Evolutionary conservation across 768 basidiomycete species (phyloP).

Genomic region (Baorangia bicolor): DNA sequence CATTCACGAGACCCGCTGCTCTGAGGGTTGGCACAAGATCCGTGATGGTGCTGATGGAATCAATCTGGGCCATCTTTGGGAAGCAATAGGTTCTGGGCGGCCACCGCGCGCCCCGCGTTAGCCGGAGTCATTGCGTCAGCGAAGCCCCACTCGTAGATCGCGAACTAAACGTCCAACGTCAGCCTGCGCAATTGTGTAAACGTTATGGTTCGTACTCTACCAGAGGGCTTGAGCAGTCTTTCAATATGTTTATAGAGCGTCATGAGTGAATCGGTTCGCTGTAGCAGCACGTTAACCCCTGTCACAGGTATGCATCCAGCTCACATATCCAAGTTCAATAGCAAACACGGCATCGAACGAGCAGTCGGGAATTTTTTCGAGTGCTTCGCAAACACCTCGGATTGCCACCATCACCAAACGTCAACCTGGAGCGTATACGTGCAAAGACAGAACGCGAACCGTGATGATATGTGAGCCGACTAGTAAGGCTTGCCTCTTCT

Average conservation of each 20-base stretch:
- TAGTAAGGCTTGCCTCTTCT: not conserved
- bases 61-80: not conserved
- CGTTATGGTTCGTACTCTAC: not conserved
- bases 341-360: conserved; percentile 10
- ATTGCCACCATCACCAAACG: not conserved
- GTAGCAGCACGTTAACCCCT: not conserved
- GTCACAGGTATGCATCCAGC: not conserved
- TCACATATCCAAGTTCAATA: conserved; percentile 9
- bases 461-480: not conserved
- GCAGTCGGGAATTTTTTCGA: not conserved
- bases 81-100: not conserved
- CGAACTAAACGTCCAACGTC: not conserved
- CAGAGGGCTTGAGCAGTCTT: conserved; percentile 4
- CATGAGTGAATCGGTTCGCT: not conserved
- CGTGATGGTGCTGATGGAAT: not conserved
- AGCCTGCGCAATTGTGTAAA: not conserved
- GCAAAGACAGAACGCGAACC: not conserved
- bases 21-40: not conserved
- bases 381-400: conserved; percentile 1
- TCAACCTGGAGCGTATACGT: not conserved
- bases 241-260: not conserved
- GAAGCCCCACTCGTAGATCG: conserved; percentile 7
- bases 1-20: not conserved
- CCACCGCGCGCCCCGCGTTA: not conserved
- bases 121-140: not conserved